Evolutionary conservation across 1,139 yeast genomes (phyloP), one percentile per base, ranked within the genome.

Genomic region (Zygosaccharomyces sapae): DNA sequence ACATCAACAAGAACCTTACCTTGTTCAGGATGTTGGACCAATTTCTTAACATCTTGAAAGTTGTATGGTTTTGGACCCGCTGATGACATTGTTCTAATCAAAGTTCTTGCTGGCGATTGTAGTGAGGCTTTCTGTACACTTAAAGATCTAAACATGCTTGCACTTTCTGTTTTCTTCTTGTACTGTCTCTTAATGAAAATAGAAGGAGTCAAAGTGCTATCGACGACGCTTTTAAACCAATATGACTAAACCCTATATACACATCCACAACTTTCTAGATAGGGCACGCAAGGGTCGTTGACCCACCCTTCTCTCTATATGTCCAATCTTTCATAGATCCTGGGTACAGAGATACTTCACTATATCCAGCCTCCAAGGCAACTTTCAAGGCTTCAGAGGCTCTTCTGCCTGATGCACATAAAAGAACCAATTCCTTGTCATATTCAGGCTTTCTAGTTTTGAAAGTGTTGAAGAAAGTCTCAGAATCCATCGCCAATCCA

Each of bases 311-410:
- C 22, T 61, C 62, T n/a, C 55, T 70, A 42, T 74, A 70, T 46
- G 79, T 73, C 97, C 97, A 90, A 67, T 90, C 97, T 61, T 81
- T 83, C 70, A 80, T 86, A 10, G 95, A 86, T 5, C 97, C 97
- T 33, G 76, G 69, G 68, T 90, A 85, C 64, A 84, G 80, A 48
- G 87, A 81, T 62, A 87, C 72, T 57, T 85, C 76, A 47, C 76
- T 70, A 70, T 90, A 92, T 10, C 97, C 97, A 68, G 81, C 83
- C 38, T 94, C 83, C 51, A 79, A 77, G 22, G 97, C 97, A 62
- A 88, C 77, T 58, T 85, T 90, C 64, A 87, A 95, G 40, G 97
- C 90, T 52, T 88, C 87, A 35, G 88, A 76, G 41, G 95, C 85
- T 71, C 98, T 81, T 45, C 86, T 88, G 49, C 98, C 98, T 7